Evolutionary conservation across 2,329 filamentous ascomycete species (phyloP).

Genomic region (Dactylellina cionopaga): DNA sequence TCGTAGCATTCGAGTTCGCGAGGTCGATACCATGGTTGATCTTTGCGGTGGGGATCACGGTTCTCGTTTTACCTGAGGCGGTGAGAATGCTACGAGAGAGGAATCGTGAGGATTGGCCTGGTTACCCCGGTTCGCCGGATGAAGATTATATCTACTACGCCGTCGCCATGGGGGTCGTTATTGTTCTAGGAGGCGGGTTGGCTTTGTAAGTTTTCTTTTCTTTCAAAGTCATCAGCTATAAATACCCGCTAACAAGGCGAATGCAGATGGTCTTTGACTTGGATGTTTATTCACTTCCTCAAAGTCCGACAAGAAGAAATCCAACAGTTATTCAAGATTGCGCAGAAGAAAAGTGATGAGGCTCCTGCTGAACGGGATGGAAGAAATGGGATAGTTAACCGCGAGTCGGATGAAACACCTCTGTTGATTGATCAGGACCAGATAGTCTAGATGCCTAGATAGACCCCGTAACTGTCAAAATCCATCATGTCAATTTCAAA

Average conservation of each 20-base stretch:
- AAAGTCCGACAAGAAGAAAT: constrained; percentile 22
- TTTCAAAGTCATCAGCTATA: background rate
- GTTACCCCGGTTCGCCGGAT: no score
- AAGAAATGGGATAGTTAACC: background rate
- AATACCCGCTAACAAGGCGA: background rate
- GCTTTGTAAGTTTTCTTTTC: constrained; percentile 11
- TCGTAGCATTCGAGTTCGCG: constrained; percentile 11
- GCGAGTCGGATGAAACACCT: constrained; percentile 6
- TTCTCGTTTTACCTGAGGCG: background rate
- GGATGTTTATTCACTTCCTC: constrained; percentile 33
- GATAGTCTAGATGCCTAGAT: constrained; percentile 7
- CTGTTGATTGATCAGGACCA: constrained; percentile 36
- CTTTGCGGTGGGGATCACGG: background rate
- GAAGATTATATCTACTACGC: background rate
- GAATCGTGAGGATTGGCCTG: background rate
- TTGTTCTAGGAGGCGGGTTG: background rate
- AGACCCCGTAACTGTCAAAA: background rate
- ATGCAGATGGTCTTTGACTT: constrained; percentile 22
- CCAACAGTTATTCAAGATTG: constrained; percentile 6
- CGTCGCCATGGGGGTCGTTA: background rate
- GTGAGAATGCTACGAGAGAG: background rate
- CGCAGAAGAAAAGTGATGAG: background rate
- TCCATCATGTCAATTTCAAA: no score
- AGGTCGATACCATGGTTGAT: constrained; percentile 21
- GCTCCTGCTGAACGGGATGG: background rate